A percentile compares a stretch with the other conserved stretches of the same genome.
phyloP scores from a whole-genome alignment of 108 stramenopile species.

The Pseudonitzschia delicatissima region DNA sequence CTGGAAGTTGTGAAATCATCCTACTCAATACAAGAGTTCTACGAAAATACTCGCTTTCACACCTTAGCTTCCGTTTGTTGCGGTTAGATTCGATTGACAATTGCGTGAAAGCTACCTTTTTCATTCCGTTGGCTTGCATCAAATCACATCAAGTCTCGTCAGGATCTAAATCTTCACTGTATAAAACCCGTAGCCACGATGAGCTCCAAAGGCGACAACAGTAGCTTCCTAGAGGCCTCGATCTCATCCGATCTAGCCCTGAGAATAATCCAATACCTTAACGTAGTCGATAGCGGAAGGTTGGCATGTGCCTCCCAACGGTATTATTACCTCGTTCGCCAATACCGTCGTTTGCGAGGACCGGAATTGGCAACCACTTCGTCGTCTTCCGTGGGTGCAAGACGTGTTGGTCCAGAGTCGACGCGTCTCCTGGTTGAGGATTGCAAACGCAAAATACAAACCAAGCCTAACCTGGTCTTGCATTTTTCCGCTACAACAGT shows the following conservation, averaged over 20 bases:
- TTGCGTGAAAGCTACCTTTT: no score
- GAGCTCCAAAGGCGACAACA: no score
- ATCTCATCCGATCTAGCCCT: constrained; percentile 41
- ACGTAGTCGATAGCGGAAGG: constrained; percentile 25
- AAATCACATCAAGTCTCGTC: no score
- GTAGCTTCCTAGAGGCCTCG: not conserved
- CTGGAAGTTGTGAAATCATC: no score
- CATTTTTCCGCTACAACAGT: constrained; percentile 21
- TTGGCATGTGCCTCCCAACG: constrained; percentile 26
- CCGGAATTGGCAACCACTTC: constrained; percentile 32
- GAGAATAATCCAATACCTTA: constrained; percentile 39
- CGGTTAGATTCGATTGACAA: no score
- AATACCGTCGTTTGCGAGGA: constrained; percentile 29
- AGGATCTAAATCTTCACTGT: no score
- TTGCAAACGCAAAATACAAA: constrained; percentile 22
- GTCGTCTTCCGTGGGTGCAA: not conserved
- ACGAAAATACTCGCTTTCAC: no score
- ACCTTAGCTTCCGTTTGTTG: no score
- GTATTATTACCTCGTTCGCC: constrained; percentile 42
- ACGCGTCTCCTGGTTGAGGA: not conserved
- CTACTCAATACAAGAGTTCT: no score
- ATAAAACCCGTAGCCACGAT: no score
- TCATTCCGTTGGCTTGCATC: no score
- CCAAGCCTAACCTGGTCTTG: constrained; percentile 41
- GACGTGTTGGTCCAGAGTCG: not conserved